phyloP scores from a whole-genome alignment of 352 stramenopile species.

The Phytophthora nicotianae region DNA sequence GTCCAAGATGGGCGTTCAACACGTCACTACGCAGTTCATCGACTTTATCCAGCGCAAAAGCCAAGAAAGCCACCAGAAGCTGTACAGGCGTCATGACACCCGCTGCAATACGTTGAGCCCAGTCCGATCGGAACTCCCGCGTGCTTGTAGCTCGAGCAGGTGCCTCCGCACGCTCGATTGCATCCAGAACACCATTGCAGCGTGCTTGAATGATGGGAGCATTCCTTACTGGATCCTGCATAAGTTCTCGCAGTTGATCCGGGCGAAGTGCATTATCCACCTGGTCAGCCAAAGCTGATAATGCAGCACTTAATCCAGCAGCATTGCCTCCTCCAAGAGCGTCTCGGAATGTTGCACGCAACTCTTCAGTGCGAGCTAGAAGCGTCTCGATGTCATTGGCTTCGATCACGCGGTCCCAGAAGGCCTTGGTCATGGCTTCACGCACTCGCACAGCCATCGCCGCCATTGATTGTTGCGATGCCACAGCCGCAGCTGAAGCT shows the following conservation, averaged over 20 bases:
- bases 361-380: constrained; percentile 54
- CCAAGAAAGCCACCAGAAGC: constrained; percentile 65
- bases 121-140: constrained; percentile 35
- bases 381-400: constrained; percentile 57
- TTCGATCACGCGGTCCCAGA: constrained; percentile 67
- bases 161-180: constrained; percentile 55
- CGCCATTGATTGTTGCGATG: constrained; percentile 21
- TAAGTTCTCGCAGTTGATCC: constrained; percentile 38
- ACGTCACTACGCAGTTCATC: constrained; percentile 68
- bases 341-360: constrained; percentile 49
- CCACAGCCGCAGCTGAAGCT: constrained; percentile 19
- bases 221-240: constrained; percentile 40
- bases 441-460: constrained; percentile 49
- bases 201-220: constrained; percentile 41
- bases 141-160: constrained; percentile 59
- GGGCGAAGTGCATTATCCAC: constrained; percentile 47
- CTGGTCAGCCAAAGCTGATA: constrained; percentile 37
- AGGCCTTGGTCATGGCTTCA: constrained; percentile 62
- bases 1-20: constrained; percentile 60
- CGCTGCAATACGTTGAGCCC: constrained; percentile 34
- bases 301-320: constrained; percentile 18
- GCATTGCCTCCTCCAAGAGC: constrained; percentile 35
- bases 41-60: constrained; percentile 68
- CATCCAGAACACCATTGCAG: constrained; percentile 50
- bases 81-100: constrained; percentile 27